phyloP scores from a whole-genome alignment of 2,329 filamentous ascomycete genomes.

The Curvularia hawaiiensis region DNA sequence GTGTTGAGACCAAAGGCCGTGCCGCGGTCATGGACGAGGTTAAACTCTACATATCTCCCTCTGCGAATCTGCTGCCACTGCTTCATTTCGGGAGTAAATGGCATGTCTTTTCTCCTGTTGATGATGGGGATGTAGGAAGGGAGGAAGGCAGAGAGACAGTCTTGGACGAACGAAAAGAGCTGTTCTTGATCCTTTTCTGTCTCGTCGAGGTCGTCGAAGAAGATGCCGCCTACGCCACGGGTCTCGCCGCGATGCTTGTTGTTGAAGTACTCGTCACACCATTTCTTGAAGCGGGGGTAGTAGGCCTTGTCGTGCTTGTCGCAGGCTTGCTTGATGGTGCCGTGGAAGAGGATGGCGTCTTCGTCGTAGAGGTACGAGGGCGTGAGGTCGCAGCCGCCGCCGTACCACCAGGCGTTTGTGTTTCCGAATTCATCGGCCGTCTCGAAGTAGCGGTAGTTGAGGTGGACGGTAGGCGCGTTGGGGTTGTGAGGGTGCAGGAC shows the following conservation, averaged over 20 bases:
- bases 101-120: slow-evolving; percentile 87
- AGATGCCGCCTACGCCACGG: slow-evolving; percentile 92
- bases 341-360: slow-evolving; percentile 96
- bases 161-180: slow-evolving; percentile 86
- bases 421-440: slow-evolving; percentile 83
- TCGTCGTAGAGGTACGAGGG: slow-evolving; percentile 95
- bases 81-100: slow-evolving; percentile 84
- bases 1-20: slow-evolving; percentile 95
- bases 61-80: slow-evolving; percentile 94
- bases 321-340: slow-evolving; percentile 88
- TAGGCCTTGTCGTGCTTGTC: slow-evolving; percentile 92
- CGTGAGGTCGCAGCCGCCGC: slow-evolving; percentile 91
- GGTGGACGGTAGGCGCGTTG: slow-evolving; percentile 95
- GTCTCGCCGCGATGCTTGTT: slow-evolving; percentile 89
- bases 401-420: slow-evolving; percentile 95
- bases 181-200: slow-evolving; percentile 85
- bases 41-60: slow-evolving; percentile 98
- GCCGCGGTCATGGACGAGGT: slow-evolving; percentile 93
- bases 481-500: slow-evolving; percentile 94
- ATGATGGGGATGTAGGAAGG: slow-evolving; percentile 92
- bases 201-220: slow-evolving; percentile 96
- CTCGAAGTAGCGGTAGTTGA: slow-evolving; percentile 99
- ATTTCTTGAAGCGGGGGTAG: slow-evolving; percentile 94
- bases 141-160: slow-evolving; percentile 83
- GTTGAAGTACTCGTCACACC: slow-evolving; percentile 98